Evolutionary conservation across 208 protist species (phyloP), one percentile per base, ranked within the genome.

Genomic region (Herpetomonas tarakana): DNA sequence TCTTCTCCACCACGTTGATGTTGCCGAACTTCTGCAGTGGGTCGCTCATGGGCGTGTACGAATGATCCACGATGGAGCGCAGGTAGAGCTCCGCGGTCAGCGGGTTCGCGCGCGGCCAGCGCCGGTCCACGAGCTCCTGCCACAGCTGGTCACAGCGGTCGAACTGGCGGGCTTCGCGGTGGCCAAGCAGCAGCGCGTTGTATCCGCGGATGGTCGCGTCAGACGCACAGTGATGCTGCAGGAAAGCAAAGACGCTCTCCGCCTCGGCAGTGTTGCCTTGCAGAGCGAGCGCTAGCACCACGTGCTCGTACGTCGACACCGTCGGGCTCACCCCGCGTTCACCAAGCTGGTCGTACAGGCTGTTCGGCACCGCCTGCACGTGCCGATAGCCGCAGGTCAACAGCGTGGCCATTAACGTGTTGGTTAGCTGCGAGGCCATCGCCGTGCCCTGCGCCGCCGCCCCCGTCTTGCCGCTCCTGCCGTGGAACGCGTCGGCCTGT

Each of bases 311-410:
- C 11, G 90, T 96, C 30, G 69, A 76, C 30, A 77, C 74, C 22
- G 86, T 96, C 21, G 90, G 90, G 4, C 69, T 54, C 29, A 96
- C 78, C 47, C 80, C 76, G 26, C 62, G 74, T 1, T 58, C 52
- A 4, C 90, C 90, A 77, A 96, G 91, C 30, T 73, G 70, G 62
- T 96, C 90, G 67, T 96, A 96, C 19, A 93, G 67, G 0, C 72
- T 62, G 41, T 83, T 65, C 0, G 81, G 65, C 12, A 96, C 70
- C 16, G 86, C 83, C 30, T 71, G 65, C 18, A 91, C 85, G 58
- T 90, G 78, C 44, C 58, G 38, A 65, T 88, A 94, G 53, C 88
- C 88, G 60, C 83, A 92, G 19, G 75, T 90, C 54, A 92, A 63
- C 22, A 91, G 75, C 25, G 75, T 55, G 28, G 69, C 65, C 88